Evolutionary conservation across 768 basidiomycete genomes (phyloP), one percentile per base, ranked within the genome.

Genomic region (Rhodotorula toruloides): DNA sequence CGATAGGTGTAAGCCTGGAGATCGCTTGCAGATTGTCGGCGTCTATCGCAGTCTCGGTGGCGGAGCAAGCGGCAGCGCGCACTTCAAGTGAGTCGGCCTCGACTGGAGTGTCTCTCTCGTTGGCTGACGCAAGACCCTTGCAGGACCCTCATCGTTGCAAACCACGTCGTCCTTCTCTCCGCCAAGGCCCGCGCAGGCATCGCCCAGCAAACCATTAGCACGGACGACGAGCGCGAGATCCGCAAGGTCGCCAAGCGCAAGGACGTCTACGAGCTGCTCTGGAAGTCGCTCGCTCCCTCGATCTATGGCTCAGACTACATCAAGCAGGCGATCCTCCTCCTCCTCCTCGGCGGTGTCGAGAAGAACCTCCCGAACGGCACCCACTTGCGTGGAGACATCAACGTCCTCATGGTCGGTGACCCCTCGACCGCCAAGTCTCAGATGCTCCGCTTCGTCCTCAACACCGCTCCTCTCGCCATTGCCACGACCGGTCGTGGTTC

Each of bases 401-500:
- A 99, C 79, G 82, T 98, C 75, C 85, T 99, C 74, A 98, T 99
- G 94, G 93, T 99, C 64, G 96, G 96, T 67, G 96, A 99, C 79
- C 96, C 96, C 14, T 90, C 88, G n/a, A 99, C 96, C 0, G 96
- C 96, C 27, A 99, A 99, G 80, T 90, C 88, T 44, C 96, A 99
- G 76, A 81, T 99, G 75, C 83, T 99, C 58, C 88, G 96, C 60
- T 98, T 99, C 77, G 90, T 99, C 54, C 84, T 99, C 67, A 87
- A 89, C 71, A 98, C 90, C 12, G 96, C 96, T 9, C 94, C 94
- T 37, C 81, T 99, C 50, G 96, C 96, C 13, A 98, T 99, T 74
- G 96, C 96, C 11, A 99, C 96, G 19, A 99, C 96, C 19, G 96
- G 96, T 66, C 84, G 96, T 74, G 96, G 96, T 67, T 90, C 88